A percentile compares a stretch with the other conserved stretches of the same genome.
Evolutionary conservation across 2,329 filamentous ascomycete species (phyloP).

Genomic region (Fusarium globosum): DNA sequence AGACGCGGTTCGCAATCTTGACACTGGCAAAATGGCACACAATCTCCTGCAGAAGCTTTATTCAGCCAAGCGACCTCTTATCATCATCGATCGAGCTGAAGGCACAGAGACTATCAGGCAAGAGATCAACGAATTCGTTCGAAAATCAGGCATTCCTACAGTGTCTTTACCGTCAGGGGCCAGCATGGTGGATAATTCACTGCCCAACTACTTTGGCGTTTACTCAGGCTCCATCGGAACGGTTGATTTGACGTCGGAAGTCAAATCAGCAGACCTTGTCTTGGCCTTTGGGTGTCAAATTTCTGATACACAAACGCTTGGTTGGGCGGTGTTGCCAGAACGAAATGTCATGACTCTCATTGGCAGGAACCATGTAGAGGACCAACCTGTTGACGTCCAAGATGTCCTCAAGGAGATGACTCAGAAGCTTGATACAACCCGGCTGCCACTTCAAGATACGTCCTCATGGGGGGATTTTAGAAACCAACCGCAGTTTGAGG

Average conservation of each 20-base stretch:
- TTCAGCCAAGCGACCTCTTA: not conserved
- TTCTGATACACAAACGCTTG: slow-evolving; percentile 27
- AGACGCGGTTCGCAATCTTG: fast-evolving
- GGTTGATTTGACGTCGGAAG: not conserved
- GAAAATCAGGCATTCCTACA: not conserved
- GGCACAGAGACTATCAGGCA: not conserved
- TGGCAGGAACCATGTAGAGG: not conserved
- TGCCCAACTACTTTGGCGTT: slow-evolving; percentile 14
- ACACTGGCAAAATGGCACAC: not conserved
- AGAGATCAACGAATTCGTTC: not conserved
- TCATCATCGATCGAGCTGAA: not conserved
- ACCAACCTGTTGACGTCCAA: not conserved
- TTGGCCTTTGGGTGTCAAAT: slow-evolving; percentile 19
- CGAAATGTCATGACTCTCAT: not conserved
- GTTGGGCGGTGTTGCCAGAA: not conserved
- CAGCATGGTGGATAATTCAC: slow-evolving; percentile 1
- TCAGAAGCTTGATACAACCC: fast-evolving
- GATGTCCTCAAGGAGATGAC: not conserved
- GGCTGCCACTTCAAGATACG: not conserved
- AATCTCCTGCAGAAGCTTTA: not conserved
- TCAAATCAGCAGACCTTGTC: slow-evolving; percentile 7
- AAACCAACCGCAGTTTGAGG: not conserved
- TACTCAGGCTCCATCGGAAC: not conserved
- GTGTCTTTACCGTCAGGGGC: not conserved
- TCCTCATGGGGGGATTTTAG: slow-evolving; percentile 4